Evolutionary conservation across 352 stramenopile genomes (phyloP), one percentile per base, ranked within the genome.

Genomic region (Phytopythium aichiense): DNA sequence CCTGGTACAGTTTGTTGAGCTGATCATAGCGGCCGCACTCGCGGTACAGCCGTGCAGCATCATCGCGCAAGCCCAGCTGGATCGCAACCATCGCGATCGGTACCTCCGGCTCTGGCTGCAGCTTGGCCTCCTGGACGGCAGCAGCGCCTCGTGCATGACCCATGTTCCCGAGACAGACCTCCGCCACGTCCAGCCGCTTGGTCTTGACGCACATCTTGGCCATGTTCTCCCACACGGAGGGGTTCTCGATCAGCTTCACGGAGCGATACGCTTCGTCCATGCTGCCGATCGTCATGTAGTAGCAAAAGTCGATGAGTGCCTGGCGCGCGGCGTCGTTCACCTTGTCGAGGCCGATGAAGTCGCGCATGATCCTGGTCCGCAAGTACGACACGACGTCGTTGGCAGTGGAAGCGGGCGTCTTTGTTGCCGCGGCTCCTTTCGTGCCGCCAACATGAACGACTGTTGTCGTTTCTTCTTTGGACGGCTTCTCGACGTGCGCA

Each of bases 161-260:
- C 94, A 98, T 98, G 65, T 98, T 97, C 2, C 87, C 87, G 4
- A 98, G 74, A 66, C 95, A 98, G 12, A 98, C 84, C 68, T 98
- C 85, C 2, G 93, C 91, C 5, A 98, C 90, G 65, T 98, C 95
- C 20, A 98, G 74, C 0, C 94, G 84, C 69, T 96, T 98, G 31
- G 91, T 98, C 69, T 98, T 98, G 57, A 98, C 91, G 68, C 95
- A 98, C 85, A 98, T 98, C 53, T 96, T 87, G 20, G 93, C 94
- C 89, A 98, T 98, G 68, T 98, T 98, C 57, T 97, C 88, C 95
- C 95, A 98, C 28, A 98, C 95, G 0, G 81, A 91, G 18, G 88
- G 68, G 61, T 91, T 98, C 50, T 97, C 82, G 63, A 98, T 97
- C 25, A 96, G 73, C 69, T 97, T 93, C 16, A 98, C 89, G 0